These are phyloP conservation scores for Fusarium ramigenum DNA, from an alignment of 2,329 filamentous ascomycete genomes.

Conservation along the genomic window DNA sequence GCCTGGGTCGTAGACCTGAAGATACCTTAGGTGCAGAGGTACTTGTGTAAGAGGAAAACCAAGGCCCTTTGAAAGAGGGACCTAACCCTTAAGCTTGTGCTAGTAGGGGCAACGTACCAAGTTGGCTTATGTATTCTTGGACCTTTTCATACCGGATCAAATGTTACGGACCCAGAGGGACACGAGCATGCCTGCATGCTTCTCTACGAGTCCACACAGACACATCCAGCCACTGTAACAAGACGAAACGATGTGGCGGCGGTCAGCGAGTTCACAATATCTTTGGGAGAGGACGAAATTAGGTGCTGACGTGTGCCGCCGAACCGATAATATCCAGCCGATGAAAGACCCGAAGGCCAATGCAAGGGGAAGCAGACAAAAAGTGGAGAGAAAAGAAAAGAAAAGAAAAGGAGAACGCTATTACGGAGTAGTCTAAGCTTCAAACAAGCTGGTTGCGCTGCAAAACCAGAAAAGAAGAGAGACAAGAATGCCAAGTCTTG, in stretches of 20 bases:
- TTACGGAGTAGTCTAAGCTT: background rate
- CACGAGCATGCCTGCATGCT: slow-evolving; percentile 1
- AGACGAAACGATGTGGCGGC: slow-evolving; percentile 10
- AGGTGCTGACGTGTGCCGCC: slow-evolving; percentile 38
- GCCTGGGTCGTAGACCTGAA: background rate
- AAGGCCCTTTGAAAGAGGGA: background rate
- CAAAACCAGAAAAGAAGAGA: background rate
- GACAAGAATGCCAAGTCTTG: background rate
- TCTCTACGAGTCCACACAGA: background rate
- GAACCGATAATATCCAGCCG: slow-evolving; percentile 4
- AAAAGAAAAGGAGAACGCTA: slow-evolving; percentile 5
- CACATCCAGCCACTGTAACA: background rate
- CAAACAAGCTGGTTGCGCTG: background rate
- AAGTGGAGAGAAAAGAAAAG: slow-evolving; percentile 24
- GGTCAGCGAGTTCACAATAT: background rate
- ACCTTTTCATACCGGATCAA: background rate
- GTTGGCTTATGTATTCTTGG: background rate
- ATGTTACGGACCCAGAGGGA: background rate
- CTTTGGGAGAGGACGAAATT: slow-evolving; percentile 29
- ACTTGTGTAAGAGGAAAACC: background rate
- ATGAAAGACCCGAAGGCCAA: slow-evolving; percentile 1
- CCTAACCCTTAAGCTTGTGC: background rate
- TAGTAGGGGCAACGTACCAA: background rate
- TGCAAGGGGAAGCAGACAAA: slow-evolving; percentile 16
- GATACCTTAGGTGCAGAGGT: too few relatives aligned